Percentiles rank a stretch among this genome's conserved stretches.
phyloP scores from a whole-genome alignment of 2,329 filamentous ascomycete species.

The Lachnellula hyalina region DNA sequence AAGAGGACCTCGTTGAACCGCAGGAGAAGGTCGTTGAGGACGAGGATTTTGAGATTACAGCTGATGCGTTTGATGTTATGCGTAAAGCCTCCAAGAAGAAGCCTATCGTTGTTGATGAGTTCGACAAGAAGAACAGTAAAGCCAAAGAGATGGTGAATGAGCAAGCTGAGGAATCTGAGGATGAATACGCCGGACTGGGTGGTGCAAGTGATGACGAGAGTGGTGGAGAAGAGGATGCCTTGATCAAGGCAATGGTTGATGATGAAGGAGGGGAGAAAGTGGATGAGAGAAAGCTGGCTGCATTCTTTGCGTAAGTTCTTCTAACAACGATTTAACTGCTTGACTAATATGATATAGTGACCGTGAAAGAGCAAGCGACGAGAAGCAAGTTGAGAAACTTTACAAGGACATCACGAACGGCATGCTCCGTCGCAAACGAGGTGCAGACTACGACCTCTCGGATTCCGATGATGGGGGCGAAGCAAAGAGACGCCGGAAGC shows the following conservation, averaged over 20 bases:
- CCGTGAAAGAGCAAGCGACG: conserved; percentile 72
- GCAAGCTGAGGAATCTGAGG: conserved; percentile 94
- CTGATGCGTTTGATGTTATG: conserved; percentile 48
- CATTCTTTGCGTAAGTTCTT: conserved; percentile 77
- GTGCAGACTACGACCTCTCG: conserved; percentile 75
- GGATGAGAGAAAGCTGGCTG: conserved; percentile 76
- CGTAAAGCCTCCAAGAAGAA: conserved; percentile 59
- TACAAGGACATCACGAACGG: conserved; percentile 92
- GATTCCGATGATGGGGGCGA: conserved; percentile 88
- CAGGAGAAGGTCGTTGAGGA: conserved; percentile 20
- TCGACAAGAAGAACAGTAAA: conserved; percentile 81
- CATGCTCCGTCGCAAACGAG: conserved; percentile 75
- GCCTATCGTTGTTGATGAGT: conserved; percentile 47
- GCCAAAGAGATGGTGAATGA: conserved; percentile 86
- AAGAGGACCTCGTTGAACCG: conserved; percentile 24
- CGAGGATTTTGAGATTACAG: conserved; percentile 35
- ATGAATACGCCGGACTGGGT: conserved; percentile 93
- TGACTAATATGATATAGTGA: conserved; percentile 47
- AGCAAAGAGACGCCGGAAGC: conserved; percentile 71
- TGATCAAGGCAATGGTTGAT: conserved; percentile 84
- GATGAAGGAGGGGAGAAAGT: conserved; percentile 72
- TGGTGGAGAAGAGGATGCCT: conserved; percentile 66
- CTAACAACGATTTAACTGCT: conserved; percentile 1
- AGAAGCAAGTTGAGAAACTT: conserved; percentile 83
- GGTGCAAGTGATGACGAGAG: conserved; percentile 84